Evolutionary conservation across 2,329 filamentous ascomycete species (phyloP).

Genomic region (Atkinsonella texensis): DNA sequence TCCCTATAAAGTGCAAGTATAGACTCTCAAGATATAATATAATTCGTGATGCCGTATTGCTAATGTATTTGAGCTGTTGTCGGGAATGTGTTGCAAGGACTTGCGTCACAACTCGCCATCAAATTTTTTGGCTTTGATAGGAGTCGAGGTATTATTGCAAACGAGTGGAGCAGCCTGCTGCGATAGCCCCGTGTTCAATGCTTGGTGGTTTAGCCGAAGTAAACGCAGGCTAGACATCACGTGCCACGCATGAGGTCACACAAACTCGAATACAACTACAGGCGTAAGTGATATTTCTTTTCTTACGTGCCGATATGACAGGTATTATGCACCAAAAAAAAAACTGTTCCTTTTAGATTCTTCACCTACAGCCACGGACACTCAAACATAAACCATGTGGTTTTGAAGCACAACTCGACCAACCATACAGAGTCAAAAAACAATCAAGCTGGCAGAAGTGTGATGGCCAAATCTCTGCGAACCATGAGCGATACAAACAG

Average conservation of each 20-base stretch:
- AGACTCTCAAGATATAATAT: background rate
- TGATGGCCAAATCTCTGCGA: background rate
- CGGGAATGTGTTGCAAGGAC: background rate
- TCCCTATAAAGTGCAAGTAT: background rate
- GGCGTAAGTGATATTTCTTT: too few relatives aligned
- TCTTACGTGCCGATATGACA: too few relatives aligned
- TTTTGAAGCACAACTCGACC: too few relatives aligned
- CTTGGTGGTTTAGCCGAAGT: constrained; percentile 1
- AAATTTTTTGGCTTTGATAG: constrained; percentile 2
- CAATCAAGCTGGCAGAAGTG: background rate
- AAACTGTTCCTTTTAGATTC: too few relatives aligned
- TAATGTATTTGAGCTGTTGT: background rate
- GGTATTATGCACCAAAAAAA: too few relatives aligned
- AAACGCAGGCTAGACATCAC: constrained; percentile 1
- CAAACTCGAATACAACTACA: too few relatives aligned
- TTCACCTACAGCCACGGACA: too few relatives aligned
- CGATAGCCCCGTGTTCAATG: background rate
- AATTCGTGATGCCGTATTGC: background rate
- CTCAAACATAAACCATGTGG: too few relatives aligned
- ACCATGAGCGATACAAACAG: background rate
- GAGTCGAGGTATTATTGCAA: background rate
- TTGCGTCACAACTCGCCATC: constrained; percentile 3
- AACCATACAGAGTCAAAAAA: too few relatives aligned
- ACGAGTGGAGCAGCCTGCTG: background rate
- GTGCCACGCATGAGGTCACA: background rate